Evolutionary conservation across 2,329 filamentous ascomycete species (phyloP), one percentile per base, ranked within the genome.

Genomic region (Clarireedia paspali): DNA sequence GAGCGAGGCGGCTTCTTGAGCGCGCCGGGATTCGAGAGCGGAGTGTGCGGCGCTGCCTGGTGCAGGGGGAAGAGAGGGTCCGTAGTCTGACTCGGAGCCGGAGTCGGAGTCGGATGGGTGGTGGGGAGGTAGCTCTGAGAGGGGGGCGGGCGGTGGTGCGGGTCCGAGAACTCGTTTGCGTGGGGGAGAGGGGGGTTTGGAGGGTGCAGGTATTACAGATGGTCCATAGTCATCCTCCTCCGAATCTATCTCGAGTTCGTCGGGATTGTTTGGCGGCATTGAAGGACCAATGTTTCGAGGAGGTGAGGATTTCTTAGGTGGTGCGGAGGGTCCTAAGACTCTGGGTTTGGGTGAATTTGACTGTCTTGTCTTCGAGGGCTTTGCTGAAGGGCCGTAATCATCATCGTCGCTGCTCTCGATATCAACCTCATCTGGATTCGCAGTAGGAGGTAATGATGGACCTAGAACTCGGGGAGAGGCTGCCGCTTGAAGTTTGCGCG

Each of bases 41-140:
- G 20, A 46, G 56, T 64, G 64, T 27, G 61, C 66, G 26, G 60
- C 61, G 4, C 66, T 68, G 36, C 66, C 67, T 6, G 64, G 62
- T 1, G 77, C 70, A 7, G 75, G 73, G 2, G 83, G 80, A 4
- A 82, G 78, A 15, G 81, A 75, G 12, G 83, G 83, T 1, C 82
- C 82, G 69, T 81, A 86, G 69, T 77, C 78, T 53, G 79, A 77
- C 3, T 71, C 67, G 6, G 71, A 74, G 44, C 70, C 68, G 4
- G 62, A 64, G 46, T 65, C 62, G 48, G 61, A 62, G 38, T 70
- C 68, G 45, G 74, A 50, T 30, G 59, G 53, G 51, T 64, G 60
- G 15, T 65, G 56, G 23, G 66, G 64, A 42, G 69, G 75, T 15
- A 64, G 71, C 61, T 71, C 68, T 62, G 67, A 72, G 64, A 74